Evolutionary conservation across 2,329 filamentous ascomycete genomes (phyloP), one percentile per base, ranked within the genome.

Genomic region (Sporothrix schenckii): DNA sequence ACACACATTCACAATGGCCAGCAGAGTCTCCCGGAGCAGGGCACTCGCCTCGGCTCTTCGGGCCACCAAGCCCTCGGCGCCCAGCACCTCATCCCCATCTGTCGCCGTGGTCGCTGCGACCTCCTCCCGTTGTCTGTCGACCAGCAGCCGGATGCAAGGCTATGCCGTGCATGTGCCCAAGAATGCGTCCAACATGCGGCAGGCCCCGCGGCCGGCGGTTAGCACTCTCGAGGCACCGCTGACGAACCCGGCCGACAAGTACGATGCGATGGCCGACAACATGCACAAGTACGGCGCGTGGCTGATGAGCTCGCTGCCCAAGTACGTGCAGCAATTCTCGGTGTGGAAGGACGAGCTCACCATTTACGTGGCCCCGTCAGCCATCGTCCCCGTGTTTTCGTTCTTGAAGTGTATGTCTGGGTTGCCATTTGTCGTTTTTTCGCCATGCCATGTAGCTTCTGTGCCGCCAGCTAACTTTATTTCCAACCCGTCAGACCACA

Each of bases 331-430:
- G 84, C 95, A 99, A 83, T 98, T 98, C 84, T 97, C 94, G 14
- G 94, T 99, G 70, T 99, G 95, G 95, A 99, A 99, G 84, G 95
- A 99, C 80, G 95, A 99, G 83, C 89, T 99, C 79, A 93, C 91
- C 76, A 92, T 97, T 80, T 94, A 96, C 82, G 95, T 98, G 78
- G 86, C 92, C 63, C 95, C 95, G 1, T 83, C 91, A 50, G 95
- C 93, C 75, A 89, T 98, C 76, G 88, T 97, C 75, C 95, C 95
- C 52, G 91, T 97, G 77, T 94, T 99, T 81, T 89, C 87, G 72
- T 99, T 99, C 84, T 86, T 99, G 77, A 98, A 98, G 84, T 88
- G 88, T 89, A 78, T 10, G 75, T 61, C n/a, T 10, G 10, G 30
- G 56, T 30, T 71, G 34, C n/a, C 14, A 41, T 21, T 34, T 49